A percentile compares a stretch with the other conserved stretches of the same genome.
phyloP scores from a whole-genome alignment of 2,329 filamentous ascomycete species.

The Phialocephala sp. region DNA sequence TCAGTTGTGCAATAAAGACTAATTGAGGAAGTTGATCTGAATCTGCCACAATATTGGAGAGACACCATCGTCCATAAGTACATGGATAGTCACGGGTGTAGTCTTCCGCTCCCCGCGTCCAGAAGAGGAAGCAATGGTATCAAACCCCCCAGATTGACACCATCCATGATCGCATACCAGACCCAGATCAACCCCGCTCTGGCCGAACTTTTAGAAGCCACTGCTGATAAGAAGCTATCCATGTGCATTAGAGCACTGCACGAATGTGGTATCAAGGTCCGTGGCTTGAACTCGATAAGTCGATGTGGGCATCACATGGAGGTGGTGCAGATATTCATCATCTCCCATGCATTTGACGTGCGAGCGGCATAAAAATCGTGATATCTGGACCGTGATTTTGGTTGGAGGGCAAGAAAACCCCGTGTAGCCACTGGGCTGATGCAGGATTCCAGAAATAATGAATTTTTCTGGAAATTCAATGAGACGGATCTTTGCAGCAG shows the following conservation, averaged over 20 bases:
- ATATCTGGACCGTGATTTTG: not conserved
- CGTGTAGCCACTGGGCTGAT: not conserved
- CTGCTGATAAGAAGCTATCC: not conserved
- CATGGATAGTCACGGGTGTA: not conserved
- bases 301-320: not conserved
- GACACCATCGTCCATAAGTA: not conserved
- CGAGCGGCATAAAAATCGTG: conserved; percentile 3
- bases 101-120: not conserved
- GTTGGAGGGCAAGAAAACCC: not conserved
- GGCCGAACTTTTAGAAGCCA: not conserved
- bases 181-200: conserved; percentile 6
- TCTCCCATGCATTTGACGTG: conserved; percentile 7
- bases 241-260: not conserved
- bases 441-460: not conserved
- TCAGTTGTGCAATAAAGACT: not conserved
- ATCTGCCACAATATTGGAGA: not conserved
- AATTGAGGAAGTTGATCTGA: not conserved
- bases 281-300: not conserved
- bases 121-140: conserved; percentile 16
- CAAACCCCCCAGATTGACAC: conserved; percentile 23
- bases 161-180: conserved; percentile 16
- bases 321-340: conserved; percentile 8
- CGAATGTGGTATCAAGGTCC: not conserved
- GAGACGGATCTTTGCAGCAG: not conserved
- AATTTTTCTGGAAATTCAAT: not conserved